phyloP scores from a whole-genome alignment of 768 basidiomycete genomes.

The Boletus sensibilis region DNA sequence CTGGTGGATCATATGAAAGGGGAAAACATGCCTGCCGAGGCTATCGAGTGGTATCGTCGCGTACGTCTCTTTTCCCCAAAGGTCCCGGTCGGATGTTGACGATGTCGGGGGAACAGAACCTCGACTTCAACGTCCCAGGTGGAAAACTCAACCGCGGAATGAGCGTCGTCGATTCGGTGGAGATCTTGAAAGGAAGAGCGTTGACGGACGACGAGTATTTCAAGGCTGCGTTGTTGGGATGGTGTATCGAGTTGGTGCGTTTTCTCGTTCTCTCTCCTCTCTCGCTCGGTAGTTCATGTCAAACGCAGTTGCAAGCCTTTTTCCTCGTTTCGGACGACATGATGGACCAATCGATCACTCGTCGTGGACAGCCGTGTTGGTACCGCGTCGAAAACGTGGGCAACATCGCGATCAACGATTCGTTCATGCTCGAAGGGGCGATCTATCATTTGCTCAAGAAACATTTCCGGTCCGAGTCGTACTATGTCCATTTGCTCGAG shows the following conservation, averaged over 20 bases:
- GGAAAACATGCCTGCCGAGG: conserved; percentile 82
- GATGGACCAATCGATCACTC: conserved; percentile 93
- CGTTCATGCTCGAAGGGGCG: conserved; percentile 93
- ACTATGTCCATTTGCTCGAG: conserved; percentile 89
- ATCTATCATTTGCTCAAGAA: conserved; percentile 90
- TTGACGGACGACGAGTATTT: conserved; percentile 84
- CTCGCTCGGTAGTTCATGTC: no score
- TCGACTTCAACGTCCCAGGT: conserved; percentile 93
- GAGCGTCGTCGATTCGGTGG: conserved; percentile 90
- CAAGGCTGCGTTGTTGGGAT: conserved; percentile 85
- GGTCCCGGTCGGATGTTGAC: not conserved
- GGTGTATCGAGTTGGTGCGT: conserved; percentile 93
- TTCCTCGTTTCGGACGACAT: conserved; percentile 94
- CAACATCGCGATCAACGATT: conserved; percentile 91
- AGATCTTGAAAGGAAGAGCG: conserved; percentile 73
- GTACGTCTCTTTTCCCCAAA: conserved; percentile 43
- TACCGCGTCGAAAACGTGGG: conserved; percentile 63
- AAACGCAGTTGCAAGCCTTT: conserved; percentile 94
- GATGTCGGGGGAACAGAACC: conserved; percentile 49
- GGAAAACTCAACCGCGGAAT: conserved; percentile 97
- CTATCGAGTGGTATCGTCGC: conserved; percentile 68
- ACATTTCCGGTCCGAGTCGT: conserved; percentile 76
- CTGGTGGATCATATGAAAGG: conserved; percentile 64
- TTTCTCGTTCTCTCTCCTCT: no score
- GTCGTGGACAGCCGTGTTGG: conserved; percentile 95